A percentile compares a stretch with the other conserved stretches of the same genome.
Conservation (phyloP, 2,329 filamentous ascomycete genomes). For the Lasiodiplodia sp. region DNA sequence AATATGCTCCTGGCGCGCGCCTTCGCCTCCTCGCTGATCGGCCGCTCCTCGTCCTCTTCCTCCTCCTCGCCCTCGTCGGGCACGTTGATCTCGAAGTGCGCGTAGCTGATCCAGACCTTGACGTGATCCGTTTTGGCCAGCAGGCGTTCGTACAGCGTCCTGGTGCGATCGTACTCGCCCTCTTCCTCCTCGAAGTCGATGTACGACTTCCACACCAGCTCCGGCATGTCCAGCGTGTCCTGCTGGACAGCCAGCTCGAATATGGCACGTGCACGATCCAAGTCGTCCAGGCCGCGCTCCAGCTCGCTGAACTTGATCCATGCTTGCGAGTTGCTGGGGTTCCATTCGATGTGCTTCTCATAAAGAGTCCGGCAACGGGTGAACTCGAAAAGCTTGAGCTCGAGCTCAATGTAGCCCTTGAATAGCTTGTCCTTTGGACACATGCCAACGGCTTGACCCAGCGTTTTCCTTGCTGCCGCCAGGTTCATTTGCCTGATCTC, state of each 20-base stretch:
- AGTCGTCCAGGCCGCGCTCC: constrained; percentile 87
- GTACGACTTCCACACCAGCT: constrained; percentile 96
- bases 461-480: constrained; percentile 80
- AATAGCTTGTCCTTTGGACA: constrained; percentile 97
- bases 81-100: constrained; percentile 96
- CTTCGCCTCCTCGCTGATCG: constrained; percentile 84
- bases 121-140: constrained; percentile 96
- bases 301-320: constrained; percentile 98
- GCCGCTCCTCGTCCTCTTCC: constrained; percentile 65
- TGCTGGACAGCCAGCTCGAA: constrained; percentile 90
- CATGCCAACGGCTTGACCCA: constrained; percentile 90
- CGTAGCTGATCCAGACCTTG: constrained; percentile 99
- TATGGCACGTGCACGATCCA: constrained; percentile 86
- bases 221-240: constrained; percentile 90
- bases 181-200: constrained; percentile 99
- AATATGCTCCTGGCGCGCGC: constrained; percentile 82
- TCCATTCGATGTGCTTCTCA: constrained; percentile 93
- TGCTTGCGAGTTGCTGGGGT: constrained; percentile 85
- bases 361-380: constrained; percentile 88
- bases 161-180: constrained; percentile 84
- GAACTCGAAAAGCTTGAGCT: constrained; percentile 94
- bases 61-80: constrained; percentile 75
- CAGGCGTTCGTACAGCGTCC: constrained; percentile 85
- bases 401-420: constrained; percentile 89
- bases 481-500: constrained; percentile 88